phyloP scores from a whole-genome alignment of 371 early-diverging fungal species.

The Conidiobolus incongruus region DNA sequence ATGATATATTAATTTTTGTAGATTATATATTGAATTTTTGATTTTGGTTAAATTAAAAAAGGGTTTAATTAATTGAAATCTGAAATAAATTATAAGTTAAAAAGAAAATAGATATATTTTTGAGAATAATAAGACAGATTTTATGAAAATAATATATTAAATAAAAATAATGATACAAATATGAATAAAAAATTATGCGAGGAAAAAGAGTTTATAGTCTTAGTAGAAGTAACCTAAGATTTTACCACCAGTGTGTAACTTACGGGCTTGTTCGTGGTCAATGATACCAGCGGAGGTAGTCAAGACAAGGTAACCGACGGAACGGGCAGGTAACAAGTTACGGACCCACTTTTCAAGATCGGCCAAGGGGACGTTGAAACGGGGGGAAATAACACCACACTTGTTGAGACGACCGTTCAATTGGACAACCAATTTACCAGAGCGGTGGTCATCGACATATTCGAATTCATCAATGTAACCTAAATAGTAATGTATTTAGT shows the following conservation, averaged over 20 bases:
- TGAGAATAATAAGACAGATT: too few species aligned
- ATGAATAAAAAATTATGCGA: too few species aligned
- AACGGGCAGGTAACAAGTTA: constrained; percentile 97
- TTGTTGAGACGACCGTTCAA: constrained; percentile 99
- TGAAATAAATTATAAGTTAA: too few species aligned
- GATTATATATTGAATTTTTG: neutral
- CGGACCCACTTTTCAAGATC: constrained; percentile 96
- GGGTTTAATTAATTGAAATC: too few species aligned
- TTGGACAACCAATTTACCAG: constrained; percentile 97
- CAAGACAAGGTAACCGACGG: constrained; percentile 92
- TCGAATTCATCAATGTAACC: constrained; percentile 99
- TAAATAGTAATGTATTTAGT: constrained; percentile 12
- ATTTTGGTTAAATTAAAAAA: neutral
- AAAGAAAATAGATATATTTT: too few species aligned
- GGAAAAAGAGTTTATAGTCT: too few species aligned
- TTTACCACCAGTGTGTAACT: constrained; percentile 97
- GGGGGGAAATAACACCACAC: constrained; percentile 99
- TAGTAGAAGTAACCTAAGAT: constrained; percentile 64
- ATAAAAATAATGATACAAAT: too few species aligned
- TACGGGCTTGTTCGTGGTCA: constrained; percentile 99
- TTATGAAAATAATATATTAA: too few species aligned
- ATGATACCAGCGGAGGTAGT: constrained; percentile 99
- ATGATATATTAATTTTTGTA: too few species aligned
- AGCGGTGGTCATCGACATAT: constrained; percentile 96
- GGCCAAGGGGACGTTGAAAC: constrained; percentile 90